Conservation (phyloP, 805 yeast species). For the Saccharomycopsis fermentans region DNA sequence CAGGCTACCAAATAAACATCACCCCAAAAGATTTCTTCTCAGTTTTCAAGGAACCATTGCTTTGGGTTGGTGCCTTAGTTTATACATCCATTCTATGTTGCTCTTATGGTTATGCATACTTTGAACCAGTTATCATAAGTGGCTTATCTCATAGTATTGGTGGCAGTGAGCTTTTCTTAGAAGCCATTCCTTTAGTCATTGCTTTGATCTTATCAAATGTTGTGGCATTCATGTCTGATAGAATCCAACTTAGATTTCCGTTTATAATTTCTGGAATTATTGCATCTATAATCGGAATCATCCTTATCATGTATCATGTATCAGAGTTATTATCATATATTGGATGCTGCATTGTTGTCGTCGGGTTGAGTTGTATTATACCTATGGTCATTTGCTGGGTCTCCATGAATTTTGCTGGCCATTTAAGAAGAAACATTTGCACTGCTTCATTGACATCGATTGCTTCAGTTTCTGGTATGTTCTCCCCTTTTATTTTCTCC, state of each 20-base stretch:
- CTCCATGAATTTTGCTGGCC: slow-evolving; percentile 15
- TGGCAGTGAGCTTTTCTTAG: slow-evolving; percentile 2
- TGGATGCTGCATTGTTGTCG: slow-evolving; percentile 9
- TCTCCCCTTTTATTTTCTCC: slow-evolving; percentile 11
- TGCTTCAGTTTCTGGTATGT: slow-evolving; percentile 9
- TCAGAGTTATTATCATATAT: neutral
- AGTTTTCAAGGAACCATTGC: slow-evolving; percentile 13
- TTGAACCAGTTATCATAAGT: slow-evolving; percentile 14
- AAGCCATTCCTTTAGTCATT: slow-evolving; percentile 14
- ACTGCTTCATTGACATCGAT: slow-evolving; percentile 13
- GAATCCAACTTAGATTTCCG: slow-evolving; percentile 8
- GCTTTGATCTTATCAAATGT: slow-evolving; percentile 12
- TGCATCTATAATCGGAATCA: slow-evolving; percentile 6
- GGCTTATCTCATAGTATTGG: neutral
- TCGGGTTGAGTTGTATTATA: slow-evolving; percentile 12
- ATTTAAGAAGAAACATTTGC: slow-evolving; percentile 12
- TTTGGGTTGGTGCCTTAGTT: slow-evolving; percentile 14
- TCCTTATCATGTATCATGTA: slow-evolving; percentile 1
- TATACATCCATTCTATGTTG: slow-evolving; percentile 13
- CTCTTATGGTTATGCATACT: slow-evolving; percentile 14
- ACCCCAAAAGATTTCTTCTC: slow-evolving; percentile 5
- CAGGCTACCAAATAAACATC: slow-evolving; percentile 13
- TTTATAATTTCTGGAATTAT: slow-evolving; percentile 4
- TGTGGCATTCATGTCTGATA: slow-evolving; percentile 8
- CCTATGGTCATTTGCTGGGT: slow-evolving; percentile 17